Evolutionary conservation across 2,329 filamentous ascomycete species (phyloP).

Genomic region (Apiospora saccharicola): DNA sequence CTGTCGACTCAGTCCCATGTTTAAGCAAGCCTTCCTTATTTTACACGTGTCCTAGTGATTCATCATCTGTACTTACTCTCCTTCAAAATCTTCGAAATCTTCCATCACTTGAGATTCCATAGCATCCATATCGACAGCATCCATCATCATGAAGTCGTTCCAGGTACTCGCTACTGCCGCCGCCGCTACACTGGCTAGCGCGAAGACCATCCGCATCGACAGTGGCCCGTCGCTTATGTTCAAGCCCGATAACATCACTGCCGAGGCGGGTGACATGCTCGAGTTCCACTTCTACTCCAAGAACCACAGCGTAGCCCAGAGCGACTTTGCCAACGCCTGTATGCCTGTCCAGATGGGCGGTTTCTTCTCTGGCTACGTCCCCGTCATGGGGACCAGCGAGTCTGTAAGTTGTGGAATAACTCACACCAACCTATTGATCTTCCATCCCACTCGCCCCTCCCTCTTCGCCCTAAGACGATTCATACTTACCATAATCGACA

Average conservation of each 20-base stretch:
- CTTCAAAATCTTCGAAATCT: background rate
- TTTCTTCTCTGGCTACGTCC: constrained; percentile 50
- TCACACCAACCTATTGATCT: no score
- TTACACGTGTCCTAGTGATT: background rate
- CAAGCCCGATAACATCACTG: constrained; percentile 21
- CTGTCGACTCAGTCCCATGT: background rate
- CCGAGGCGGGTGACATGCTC: constrained; percentile 24
- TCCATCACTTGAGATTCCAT: background rate
- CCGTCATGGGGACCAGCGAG: background rate
- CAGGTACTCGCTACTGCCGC: background rate
- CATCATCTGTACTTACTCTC: background rate
- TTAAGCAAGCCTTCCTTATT: background rate
- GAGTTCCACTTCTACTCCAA: constrained; percentile 29
- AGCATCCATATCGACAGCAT: background rate
- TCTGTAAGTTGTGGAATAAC: constrained; percentile 14
- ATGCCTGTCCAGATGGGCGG: constrained; percentile 40
- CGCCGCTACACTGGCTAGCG: background rate
- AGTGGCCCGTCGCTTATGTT: constrained; percentile 22
- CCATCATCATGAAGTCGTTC: constrained; percentile 20
- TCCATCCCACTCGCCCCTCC: background rate
- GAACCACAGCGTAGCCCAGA: constrained; percentile 52
- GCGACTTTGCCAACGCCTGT: constrained; percentile 50
- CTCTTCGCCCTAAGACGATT: background rate
- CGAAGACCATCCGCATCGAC: constrained; percentile 26
- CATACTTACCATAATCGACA: background rate